Evolutionary conservation across 371 early-diverging fungal genomes (phyloP), one percentile per base, ranked within the genome.

Genomic region (Mortierella sp.): DNA sequence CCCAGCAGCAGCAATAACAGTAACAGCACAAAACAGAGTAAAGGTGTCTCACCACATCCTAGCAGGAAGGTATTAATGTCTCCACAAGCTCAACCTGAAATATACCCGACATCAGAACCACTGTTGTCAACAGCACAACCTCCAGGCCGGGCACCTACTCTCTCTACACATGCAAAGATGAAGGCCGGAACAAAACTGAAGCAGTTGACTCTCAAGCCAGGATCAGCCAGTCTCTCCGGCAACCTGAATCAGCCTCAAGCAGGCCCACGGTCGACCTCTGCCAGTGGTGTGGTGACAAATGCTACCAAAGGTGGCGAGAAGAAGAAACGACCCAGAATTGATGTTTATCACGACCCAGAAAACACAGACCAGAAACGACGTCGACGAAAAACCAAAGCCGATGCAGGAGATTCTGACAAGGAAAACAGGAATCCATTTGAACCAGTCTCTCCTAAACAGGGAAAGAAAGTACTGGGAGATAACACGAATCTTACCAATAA

Each of bases 391-490:
- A 4, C 18, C 16, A 32, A 32, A 18, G 60, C 11, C 14, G 20
- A 65, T 35, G 67, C 14, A 24, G 64, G 49, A 1, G 77, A 77
- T 62, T 49, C 68, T 5, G 77, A 71, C 60, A 77, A 77, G 55
- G 77, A 77, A 37, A 77, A 77, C 47, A 66, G 55, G 26, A 60
- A 77, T 59, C 77, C 77, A 9, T 28, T 61, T 4, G 75, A 35
- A 16, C 5, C 16, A 9, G 8, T 12, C 3, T 22, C 62, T 5
- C 32, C 62, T 12, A 65, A 60, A 37, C 10, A 47, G 5, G 30
- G 12, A 2, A 64, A 24, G 51, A 47, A 24, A 9, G 75, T 64
- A 5, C 66, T 75, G 1, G 62, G 66, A 26, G 70, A 75, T 20
- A 66, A 32, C 62, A 75, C 75, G 49, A 75, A 75, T 39, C 22